Evolutionary conservation across 2,329 filamentous ascomycete species (phyloP).

Genomic region (Aspergillus clavatus): DNA sequence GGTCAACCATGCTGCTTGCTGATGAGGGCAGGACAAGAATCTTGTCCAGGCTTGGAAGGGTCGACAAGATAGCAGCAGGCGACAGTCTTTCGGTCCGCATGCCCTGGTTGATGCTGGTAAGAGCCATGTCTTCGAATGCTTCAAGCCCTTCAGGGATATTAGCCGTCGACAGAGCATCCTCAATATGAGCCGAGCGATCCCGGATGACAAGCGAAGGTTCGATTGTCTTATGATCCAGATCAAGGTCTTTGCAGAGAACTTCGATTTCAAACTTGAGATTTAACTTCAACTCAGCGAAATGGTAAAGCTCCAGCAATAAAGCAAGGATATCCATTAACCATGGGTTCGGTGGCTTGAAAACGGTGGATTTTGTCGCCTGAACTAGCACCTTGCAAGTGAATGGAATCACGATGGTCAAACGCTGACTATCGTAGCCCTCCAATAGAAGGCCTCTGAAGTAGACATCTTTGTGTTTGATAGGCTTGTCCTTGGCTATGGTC

Average conservation of each 20-base stretch:
- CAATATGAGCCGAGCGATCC: constrained; percentile 64
- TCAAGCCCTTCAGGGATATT: constrained; percentile 67
- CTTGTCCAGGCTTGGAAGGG: constrained; percentile 76
- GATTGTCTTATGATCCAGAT: constrained; percentile 86
- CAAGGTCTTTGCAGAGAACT: constrained; percentile 87
- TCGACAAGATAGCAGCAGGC: constrained; percentile 69
- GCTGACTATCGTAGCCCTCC: constrained; percentile 88
- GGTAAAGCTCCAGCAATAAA: constrained; percentile 86
- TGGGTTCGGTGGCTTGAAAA: constrained; percentile 92
- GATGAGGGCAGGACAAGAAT: constrained; percentile 74
- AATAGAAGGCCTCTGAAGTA: constrained; percentile 94
- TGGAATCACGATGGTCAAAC: constrained; percentile 85
- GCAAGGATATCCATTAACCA: constrained; percentile 97
- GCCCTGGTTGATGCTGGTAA: constrained; percentile 67
- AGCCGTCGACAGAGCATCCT: constrained; percentile 49
- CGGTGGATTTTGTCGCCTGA: constrained; percentile 75
- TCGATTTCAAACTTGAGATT: constrained; percentile 99
- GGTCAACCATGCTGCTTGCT: constrained; percentile 70
- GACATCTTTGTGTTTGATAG: constrained; percentile 93
- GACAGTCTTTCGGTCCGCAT: constrained; percentile 69
- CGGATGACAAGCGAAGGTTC: constrained; percentile 83
- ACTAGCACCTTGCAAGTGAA: constrained; percentile 95
- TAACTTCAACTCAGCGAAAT: constrained; percentile 86
- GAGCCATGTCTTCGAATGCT: constrained; percentile 73
- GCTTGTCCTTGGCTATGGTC: constrained; percentile 88